Conservation (phyloP, 1,139 yeast genomes). For the Yamadazyma kanchanaburiensis region DNA sequence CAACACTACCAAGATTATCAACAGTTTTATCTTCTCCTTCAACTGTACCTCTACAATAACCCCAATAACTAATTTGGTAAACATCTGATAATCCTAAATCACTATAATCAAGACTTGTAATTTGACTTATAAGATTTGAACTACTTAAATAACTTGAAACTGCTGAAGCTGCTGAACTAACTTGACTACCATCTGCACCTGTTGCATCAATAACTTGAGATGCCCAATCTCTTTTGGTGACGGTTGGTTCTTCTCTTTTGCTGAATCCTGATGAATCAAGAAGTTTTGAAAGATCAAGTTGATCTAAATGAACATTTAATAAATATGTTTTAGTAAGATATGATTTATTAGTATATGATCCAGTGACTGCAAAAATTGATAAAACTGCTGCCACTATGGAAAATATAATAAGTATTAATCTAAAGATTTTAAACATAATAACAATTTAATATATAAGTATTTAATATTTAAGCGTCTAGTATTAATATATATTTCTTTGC, state of each 20-base stretch:
- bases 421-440: slow-evolving; percentile 34
- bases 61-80: slow-evolving; percentile 68
- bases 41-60: slow-evolving; percentile 61
- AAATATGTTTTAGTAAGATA: slow-evolving; percentile 37
- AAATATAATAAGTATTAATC: slow-evolving; percentile 32
- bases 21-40: slow-evolving; percentile 6
- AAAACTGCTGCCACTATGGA: slow-evolving; percentile 34
- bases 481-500: no score
- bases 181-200: slow-evolving; percentile 8
- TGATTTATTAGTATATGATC: slow-evolving; percentile 34
- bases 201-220: slow-evolving; percentile 14
- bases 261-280: slow-evolving; percentile 15
- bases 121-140: slow-evolving; percentile 12
- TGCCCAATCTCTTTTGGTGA: slow-evolving; percentile 13
- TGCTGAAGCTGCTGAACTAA: slow-evolving; percentile 2
- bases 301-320: slow-evolving; percentile 34
- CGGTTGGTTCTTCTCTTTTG: slow-evolving; percentile 8
- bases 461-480: no score
- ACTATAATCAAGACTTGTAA: slow-evolving; percentile 14
- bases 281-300: slow-evolving; percentile 30
- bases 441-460: no score
- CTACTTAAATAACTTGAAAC: slow-evolving; percentile 6
- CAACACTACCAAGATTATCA: slow-evolving; percentile 7
- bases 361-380: slow-evolving; percentile 39
- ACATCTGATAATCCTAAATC: slow-evolving; percentile 56